Evolutionary conservation across 208 protist species (phyloP), one percentile per base, ranked within the genome.

Genomic region (Crithidia brevicula): DNA sequence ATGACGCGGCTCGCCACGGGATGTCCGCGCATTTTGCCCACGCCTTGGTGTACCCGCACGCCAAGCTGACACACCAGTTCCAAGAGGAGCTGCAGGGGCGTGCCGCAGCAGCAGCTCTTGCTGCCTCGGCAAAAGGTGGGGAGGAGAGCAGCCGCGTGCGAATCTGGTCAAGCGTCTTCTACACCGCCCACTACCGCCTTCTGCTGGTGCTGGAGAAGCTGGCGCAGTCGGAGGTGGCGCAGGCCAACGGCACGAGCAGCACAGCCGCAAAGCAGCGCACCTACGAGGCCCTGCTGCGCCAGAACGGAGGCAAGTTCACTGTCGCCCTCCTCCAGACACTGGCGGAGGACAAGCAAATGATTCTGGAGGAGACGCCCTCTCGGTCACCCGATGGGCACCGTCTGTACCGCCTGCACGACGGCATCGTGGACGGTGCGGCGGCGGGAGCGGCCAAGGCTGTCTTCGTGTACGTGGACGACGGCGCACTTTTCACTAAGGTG

Each of bases 391-490:
- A 74, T 11, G 88, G 86, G 7, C 88, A 96, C 54, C 74, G 74
- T 3, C 72, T 96, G 28, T 85, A 84, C 75, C 78, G 81, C 20
- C 79, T 96, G 61, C 74, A 82, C 59, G 65, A 78, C 63, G 86
- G 73, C 11, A 59, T 51, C 36, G 36, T 7, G 10, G 15, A 11
- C 40, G 25, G 16, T 56, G 40, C 33, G 36, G 62, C 20, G 30
- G 40, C 16, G 42, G 38, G 1, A 45, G 47, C 33, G 50, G 31
- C 54, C 3, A 63, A 54, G n/a, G 77, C 68, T 1, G 83, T 90
- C 2, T 89, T 87, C 50, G 65, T 92, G 16, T 95, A 93, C 65
- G 30, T 95, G n/a, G 80, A 89, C 28, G 72, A 87, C 50, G 90
- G 90, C 20, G 71, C 77, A 33, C 58, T 96, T 3, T 90, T 80